Percentiles rank a stretch among this genome's conserved stretches.
These are phyloP conservation scores for Zelopaecilomyces penicillatus DNA, from an alignment of 2,329 filamentous ascomycete genomes.

Conservation along the genomic window DNA sequence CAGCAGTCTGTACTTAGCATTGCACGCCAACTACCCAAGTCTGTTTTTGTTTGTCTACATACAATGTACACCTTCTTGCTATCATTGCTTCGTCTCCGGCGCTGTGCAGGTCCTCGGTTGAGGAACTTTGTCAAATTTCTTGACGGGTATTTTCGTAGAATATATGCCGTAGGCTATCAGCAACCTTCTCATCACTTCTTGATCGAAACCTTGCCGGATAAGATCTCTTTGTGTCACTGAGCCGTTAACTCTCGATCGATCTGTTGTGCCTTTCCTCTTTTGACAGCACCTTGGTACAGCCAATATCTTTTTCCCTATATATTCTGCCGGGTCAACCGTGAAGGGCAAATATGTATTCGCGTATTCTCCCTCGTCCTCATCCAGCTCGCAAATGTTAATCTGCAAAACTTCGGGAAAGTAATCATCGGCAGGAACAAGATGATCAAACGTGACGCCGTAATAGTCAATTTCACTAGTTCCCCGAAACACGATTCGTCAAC, in stretches of 20 bases:
- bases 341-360: constrained; percentile 27
- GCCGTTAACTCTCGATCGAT: background rate
- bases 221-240: too few relatives aligned
- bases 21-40: too few relatives aligned
- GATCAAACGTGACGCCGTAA: constrained; percentile 34
- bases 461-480: constrained; percentile 20
- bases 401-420: constrained; percentile 31
- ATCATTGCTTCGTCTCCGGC: too few relatives aligned
- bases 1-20: too few relatives aligned
- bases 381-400: constrained; percentile 34
- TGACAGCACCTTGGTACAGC: constrained; percentile 34
- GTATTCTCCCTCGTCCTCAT: constrained; percentile 21
- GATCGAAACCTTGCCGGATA: background rate
- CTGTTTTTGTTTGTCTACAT: too few relatives aligned
- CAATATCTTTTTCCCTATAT: constrained; percentile 29
- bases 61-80: too few relatives aligned
- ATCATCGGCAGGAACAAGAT: constrained; percentile 27
- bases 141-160: too few relatives aligned
- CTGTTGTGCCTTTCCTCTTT: background rate
- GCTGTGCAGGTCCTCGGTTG: too few relatives aligned
- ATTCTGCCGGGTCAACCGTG: constrained; percentile 26
- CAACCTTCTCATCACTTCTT: background rate
- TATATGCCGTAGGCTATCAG: too few relatives aligned
- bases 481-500: constrained; percentile 1
- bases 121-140: too few relatives aligned